Percentiles rank a stretch among this genome's conserved stretches.
phyloP scores from a whole-genome alignment of 2,329 filamentous ascomycete species.

The Byssoonygena ceratinophila region DNA sequence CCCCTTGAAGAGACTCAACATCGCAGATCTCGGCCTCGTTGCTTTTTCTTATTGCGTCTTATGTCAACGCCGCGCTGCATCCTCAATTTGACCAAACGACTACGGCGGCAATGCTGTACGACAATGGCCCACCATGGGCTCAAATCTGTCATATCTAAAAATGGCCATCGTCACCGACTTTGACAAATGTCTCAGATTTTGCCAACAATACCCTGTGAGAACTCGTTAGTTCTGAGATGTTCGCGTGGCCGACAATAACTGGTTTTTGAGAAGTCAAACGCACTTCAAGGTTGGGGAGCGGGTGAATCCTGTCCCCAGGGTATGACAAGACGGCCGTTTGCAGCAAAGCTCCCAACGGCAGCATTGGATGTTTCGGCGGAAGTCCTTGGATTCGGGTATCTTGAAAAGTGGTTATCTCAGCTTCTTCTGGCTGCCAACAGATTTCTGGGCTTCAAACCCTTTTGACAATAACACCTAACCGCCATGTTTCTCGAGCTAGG shows the following conservation, averaged over 20 bases:
- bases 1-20: not conserved
- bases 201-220: not conserved
- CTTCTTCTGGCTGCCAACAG: not conserved
- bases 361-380: not conserved
- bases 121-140: constrained; percentile 1
- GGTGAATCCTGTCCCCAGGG: not conserved
- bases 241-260: constrained; percentile 1
- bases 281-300: not conserved
- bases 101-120: constrained; percentile 10
- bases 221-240: not conserved
- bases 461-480: too few species aligned
- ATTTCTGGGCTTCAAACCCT: not conserved
- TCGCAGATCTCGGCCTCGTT: constrained; percentile 1
- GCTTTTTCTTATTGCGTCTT: not conserved
- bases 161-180: not conserved
- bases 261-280: not conserved
- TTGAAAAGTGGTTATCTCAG: not conserved
- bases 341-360: constrained; percentile 4
- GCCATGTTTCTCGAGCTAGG: too few species aligned
- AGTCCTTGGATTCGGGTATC: not conserved
- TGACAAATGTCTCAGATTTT: constrained; percentile 1
- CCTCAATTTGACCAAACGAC: not conserved
- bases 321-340: constrained; percentile 7
- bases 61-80: not conserved
- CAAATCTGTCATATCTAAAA: not conserved